Base-by-base conservation (phyloP, 2,329 filamentous ascomycete genomes). In the Nakataea oryzae region DNA sequence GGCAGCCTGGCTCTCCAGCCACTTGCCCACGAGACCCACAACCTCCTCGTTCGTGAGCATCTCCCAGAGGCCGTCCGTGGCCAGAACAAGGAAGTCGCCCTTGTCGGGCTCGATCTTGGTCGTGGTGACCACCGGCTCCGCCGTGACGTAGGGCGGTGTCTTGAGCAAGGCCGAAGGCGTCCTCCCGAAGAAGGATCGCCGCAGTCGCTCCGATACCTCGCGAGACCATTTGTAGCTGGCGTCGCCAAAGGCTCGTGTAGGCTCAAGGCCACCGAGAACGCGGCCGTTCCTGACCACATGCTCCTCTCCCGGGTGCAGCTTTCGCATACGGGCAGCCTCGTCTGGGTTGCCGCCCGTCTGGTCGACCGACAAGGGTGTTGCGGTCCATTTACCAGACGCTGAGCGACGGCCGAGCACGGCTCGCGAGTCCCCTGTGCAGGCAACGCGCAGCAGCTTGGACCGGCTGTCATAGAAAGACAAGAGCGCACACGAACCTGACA, bases 1-100 rank as follows among this genome's bases (percentile, higher is more conserved):
- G 47, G 30, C 41, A 24, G 78, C 77, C 72, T 97, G 89, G 27
- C 85, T 86, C 73, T 99, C 95, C 58, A 99, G 86, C 95, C 95
- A 99, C 74, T 96, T 91, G 21, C 93, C 96, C 5, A 99, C 95
- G 2, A 99, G 84, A 0, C 95, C 95, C 60, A 99, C 90, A 1
- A 97, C 95, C 78, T 99, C 95, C 72, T 99, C 95, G 70, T 97
- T 99, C 58, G 91, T 97, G 65, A 99, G 81, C 95, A 97, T 97
- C 76, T 99, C 95, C 95, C 95, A 99, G 0, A 99, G 81, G 4
- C 95, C 95, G 72, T 99, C 95, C 0, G 95, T 97, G 27, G 95
- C 95, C 81, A 99, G 87, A 65, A 99, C 93, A 14, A 99, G 81
- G 69, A 99, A 99, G 72, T 99, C 95, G 57, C 93, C 93, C 65